Conservation (phyloP, 2,329 filamentous ascomycete species). For the Anthostomella pinea region DNA sequence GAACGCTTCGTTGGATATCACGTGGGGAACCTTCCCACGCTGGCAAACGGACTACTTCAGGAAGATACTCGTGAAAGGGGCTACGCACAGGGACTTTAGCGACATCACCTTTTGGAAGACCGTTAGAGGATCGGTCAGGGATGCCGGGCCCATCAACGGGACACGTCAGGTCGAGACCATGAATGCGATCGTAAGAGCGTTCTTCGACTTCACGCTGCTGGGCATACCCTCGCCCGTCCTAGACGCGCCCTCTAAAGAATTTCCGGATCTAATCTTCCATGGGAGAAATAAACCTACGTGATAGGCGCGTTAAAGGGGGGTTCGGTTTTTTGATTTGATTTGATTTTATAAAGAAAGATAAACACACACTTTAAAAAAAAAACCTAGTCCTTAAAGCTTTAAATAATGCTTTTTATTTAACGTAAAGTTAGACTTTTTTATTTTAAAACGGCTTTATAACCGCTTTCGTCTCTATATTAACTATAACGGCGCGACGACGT, state of each 20-base stretch:
- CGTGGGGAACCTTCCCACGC: conserved; percentile 20
- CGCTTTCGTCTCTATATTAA: no score
- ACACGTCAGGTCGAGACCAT: conserved; percentile 9
- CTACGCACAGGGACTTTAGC: conserved; percentile 23
- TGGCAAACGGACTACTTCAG: conserved; percentile 22
- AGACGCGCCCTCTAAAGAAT: conserved; percentile 8
- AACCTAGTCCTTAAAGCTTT: no score
- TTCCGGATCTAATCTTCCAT: conserved; percentile 6
- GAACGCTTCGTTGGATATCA: background rate
- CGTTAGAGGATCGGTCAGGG: conserved; percentile 4
- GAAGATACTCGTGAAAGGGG: conserved; percentile 15
- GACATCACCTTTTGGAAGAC: conserved; percentile 24
- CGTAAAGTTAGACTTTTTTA: no score
- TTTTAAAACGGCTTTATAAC: no score
- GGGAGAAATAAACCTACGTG: no score
- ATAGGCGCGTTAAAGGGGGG: no score
- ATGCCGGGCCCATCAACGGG: conserved; percentile 5
- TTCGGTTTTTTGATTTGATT: no score
- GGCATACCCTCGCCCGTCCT: conserved; percentile 10
- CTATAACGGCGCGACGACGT: no score
- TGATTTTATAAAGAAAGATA: no score
- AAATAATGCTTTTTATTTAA: no score
- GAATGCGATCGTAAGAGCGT: conserved; percentile 17
- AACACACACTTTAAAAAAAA: no score
- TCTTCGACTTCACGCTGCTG: conserved; percentile 16